Base-by-base conservation (phyloP, 768 basidiomycete genomes). In the Leccinum barrowsii region DNA sequence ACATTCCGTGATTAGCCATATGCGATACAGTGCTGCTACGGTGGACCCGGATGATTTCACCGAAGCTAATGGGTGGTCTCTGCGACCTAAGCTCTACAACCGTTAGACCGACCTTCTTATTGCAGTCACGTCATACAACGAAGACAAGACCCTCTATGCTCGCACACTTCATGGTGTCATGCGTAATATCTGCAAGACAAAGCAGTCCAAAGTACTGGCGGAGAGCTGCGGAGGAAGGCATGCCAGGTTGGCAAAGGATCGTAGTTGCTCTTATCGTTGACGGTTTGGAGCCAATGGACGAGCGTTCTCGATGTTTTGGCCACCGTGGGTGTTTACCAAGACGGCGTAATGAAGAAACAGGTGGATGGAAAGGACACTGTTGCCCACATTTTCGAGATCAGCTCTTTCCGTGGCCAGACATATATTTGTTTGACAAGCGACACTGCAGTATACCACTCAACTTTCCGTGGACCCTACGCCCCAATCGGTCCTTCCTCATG, bases 151-250 rank as follows among this genome's bases (percentile, higher is more conserved):
- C 6, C 82, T 93, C n/a, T 92, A 93, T 68, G 85, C 91, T 26
- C 87, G 90, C 63, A 98, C 96, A 0, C 79, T 98, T 44, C 95
- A 98, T 68, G 92, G 92, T 62, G 89, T 98, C 67, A 97, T 98
- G 95, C 74, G 96, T 61, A 98, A 99, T 74, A 98, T 98, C 64
- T 95, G 94, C 83, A 94, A 90, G 76, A 94, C 92, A 44, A 95
- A 95, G 73, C 89, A 90, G 67, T 92, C 24, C 89, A 61, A 94
- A 94, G 72, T 96, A 89, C 75, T 94, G 94, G 92, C 82, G 87
- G 47, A 81, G 85, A 58, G 82, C 81, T 53, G 87, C 92, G 10
- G 90, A 92, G 72, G 90, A 92, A 69, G 91, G 92, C 48, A 80
- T 82, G 55, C 90, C 92, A 40, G 86, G 80, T 10, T 98, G 95